Base-by-base conservation (phyloP, 2,329 filamentous ascomycete genomes). In the Zasmidium angulare region DNA sequence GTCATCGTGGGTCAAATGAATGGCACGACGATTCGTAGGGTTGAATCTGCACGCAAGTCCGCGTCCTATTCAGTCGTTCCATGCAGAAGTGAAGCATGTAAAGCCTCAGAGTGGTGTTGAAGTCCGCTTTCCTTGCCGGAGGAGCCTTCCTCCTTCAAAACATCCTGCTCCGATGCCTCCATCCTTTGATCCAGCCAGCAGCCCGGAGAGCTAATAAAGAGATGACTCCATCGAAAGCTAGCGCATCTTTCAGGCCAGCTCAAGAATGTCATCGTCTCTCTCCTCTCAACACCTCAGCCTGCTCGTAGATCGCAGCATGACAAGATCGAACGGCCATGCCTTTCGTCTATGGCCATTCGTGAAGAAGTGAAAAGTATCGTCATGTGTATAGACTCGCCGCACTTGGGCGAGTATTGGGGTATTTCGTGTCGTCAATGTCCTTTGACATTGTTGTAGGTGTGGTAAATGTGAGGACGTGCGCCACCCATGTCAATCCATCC, bases 401-500 rank as follows among this genome's bases (percentile, higher is more conserved):
- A 17, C 36, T 43, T 43, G 9, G 36, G 36, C 36, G 36, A 43
- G 36, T 17, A 4, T 19, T 19, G n/a, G 36, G 36, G 36, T 43
- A 43, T 43, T 43, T 43, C 26, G 36, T 43, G 36, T 43, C 36
- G 36, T 43, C n/a, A 47, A 53, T 55, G 40, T 53, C 31, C 40
- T 53, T 43, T 43, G 23, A 43, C 46, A 24, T 49, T 46, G 26
- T 48, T 50, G 59, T 57, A n/a, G 26, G 4, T 29, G 26, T 29
- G 26, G 4, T 56, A 26, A 50, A 19, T 46, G 46, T 60, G 53
- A 52, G 29, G 31, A 40, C 66, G 26, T 11, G 26, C 69, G 68
- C 63, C 70, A 69, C 70, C 71, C 68, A 69, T 74, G 71, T 74
- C 71, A 74, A 69, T 74, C 72, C 72, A 73, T 68, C 68, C 70